Percentiles rank a stretch among this genome's conserved stretches.
phyloP scores from a whole-genome alignment of 1,284 basidiomycete species.

The Cryptococcus jaspeensis region DNA sequence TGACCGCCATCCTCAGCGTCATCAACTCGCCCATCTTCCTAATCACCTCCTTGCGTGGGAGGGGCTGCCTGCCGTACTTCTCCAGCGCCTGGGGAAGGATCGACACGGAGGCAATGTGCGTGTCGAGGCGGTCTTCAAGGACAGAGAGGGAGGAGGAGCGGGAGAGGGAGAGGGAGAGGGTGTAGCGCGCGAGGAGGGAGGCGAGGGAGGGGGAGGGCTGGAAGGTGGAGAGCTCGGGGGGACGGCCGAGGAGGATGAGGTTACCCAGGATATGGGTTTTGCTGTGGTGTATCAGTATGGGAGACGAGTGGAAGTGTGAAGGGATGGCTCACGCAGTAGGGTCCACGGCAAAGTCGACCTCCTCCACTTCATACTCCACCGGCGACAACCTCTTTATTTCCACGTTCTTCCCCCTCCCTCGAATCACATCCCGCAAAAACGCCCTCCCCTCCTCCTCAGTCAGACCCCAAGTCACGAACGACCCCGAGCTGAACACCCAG shows the following conservation, averaged over 20 bases:
- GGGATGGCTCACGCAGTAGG: slow-evolving; percentile 68
- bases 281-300: slow-evolving; percentile 50
- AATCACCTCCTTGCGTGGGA: slow-evolving; percentile 73
- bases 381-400: slow-evolving; percentile 61
- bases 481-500: slow-evolving; percentile 81
- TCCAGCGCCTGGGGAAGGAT: slow-evolving; percentile 70
- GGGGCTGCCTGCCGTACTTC: slow-evolving; percentile 73
- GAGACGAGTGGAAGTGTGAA: background rate
- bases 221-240: slow-evolving; percentile 53
- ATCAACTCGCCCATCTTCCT: slow-evolving; percentile 84
- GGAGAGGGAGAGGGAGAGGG: slow-evolving; percentile 83
- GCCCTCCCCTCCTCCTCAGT: slow-evolving; percentile 70
- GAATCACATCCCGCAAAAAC: slow-evolving; percentile 67
- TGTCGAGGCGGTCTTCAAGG: slow-evolving; percentile 75
- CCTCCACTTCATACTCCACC: slow-evolving; percentile 75
- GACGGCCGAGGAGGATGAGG: slow-evolving; percentile 78
- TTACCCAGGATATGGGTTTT: slow-evolving; percentile 81
- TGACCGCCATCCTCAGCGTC: slow-evolving; percentile 82
- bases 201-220: slow-evolving; percentile 46
- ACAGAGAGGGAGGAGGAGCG: slow-evolving; percentile 80
- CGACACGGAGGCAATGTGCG: slow-evolving; percentile 76
- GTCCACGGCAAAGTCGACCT: slow-evolving; percentile 85
- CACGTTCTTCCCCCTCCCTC: slow-evolving; percentile 55
- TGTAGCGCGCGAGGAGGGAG: slow-evolving; percentile 74
- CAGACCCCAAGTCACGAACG: slow-evolving; percentile 83